These are phyloP conservation scores for Xylaria grammica DNA, from an alignment of 495 filamentous ascomycete genomes.

Conservation along the genomic window DNA sequence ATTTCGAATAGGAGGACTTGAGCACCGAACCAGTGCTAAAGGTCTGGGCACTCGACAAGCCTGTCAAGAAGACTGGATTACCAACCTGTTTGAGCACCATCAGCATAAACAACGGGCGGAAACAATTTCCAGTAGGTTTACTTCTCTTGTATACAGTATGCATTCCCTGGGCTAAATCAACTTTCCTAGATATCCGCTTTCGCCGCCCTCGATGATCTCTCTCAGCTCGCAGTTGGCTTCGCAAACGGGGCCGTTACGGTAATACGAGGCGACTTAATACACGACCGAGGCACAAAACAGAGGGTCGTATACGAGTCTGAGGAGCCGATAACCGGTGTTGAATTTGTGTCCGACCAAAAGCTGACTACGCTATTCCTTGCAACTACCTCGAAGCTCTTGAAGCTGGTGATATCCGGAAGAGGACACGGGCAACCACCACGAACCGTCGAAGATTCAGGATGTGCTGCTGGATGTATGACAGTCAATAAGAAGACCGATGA, in stretches of 20 bases:
- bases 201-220: conserved; percentile 80
- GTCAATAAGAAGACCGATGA: conserved; percentile 78
- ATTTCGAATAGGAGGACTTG: conserved; percentile 67
- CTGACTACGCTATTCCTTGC: conserved; percentile 85
- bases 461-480: conserved; percentile 91
- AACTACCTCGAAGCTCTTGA: conserved; percentile 87
- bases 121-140: conserved; percentile 80
- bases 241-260: conserved; percentile 94
- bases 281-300: conserved; percentile 95
- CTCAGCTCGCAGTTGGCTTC: conserved; percentile 92
- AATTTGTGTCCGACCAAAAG: conserved; percentile 67
- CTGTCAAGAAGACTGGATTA: conserved; percentile 88
- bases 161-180: no score
- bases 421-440: conserved; percentile 89
- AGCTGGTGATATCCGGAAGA: conserved; percentile 81
- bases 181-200: conserved; percentile 87
- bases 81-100: conserved; percentile 86
- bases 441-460: conserved; percentile 85
- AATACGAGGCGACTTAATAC: conserved; percentile 90
- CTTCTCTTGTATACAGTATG: neutral
- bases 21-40: conserved; percentile 87
- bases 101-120: conserved; percentile 86
- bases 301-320: conserved; percentile 96
- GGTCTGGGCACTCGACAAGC: conserved; percentile 94
- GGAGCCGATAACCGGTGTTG: conserved; percentile 91